Base-by-base conservation (phyloP, 805 yeast species). In the Clavispora fructus region DNA sequence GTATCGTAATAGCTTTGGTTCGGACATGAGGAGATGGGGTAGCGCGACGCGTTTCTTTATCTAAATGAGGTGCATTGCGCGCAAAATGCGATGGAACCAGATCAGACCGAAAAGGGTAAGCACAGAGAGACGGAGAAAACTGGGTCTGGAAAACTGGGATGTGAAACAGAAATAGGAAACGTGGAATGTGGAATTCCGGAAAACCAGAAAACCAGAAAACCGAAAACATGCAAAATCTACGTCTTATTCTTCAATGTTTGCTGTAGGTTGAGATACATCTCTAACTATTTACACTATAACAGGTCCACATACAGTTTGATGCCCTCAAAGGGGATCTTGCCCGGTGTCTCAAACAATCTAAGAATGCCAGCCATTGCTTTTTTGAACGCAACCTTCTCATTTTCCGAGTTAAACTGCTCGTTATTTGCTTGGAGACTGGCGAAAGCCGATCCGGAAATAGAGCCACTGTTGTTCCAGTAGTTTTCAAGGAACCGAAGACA, bases 381-480 rank as follows among this genome's bases (percentile, higher is more conserved):
- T 29, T 50, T 49, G 40, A 68, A 57, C 1, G 63, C 62, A 6
- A 8, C 28, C 39, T 45, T 53, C 41, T 67, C 69, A 19, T 50
- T 43, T 9, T 48, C 52, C 7, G 61, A 56, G 28, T 44, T 50
- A 47, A 65, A 62, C 13, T 40, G 23, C 11, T 42, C 30, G 11
- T 47, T 54, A 32, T 53, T 54, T 27, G 44, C 50, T 9, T 35
- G 41, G 28, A 53, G 58, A 35, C 60, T 63, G 8, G 49, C 52
- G 12, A 61, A 30, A 41, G 69, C 64, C 0, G 65, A 55, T 9
- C 66, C 59, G 5, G 63, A 52, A 8, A 53, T 50, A 1, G 55
- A 35, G 4, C 60, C 38, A 8, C 64, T 42, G 10, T 46, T 45
- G 28, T 54, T 49, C 73, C 73, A 70, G 49, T 63, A 60, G 40